Evolutionary conservation across 495 filamentous ascomycete species (phyloP), one percentile per base, ranked within the genome.

Genomic region (Niebla homalea): DNA sequence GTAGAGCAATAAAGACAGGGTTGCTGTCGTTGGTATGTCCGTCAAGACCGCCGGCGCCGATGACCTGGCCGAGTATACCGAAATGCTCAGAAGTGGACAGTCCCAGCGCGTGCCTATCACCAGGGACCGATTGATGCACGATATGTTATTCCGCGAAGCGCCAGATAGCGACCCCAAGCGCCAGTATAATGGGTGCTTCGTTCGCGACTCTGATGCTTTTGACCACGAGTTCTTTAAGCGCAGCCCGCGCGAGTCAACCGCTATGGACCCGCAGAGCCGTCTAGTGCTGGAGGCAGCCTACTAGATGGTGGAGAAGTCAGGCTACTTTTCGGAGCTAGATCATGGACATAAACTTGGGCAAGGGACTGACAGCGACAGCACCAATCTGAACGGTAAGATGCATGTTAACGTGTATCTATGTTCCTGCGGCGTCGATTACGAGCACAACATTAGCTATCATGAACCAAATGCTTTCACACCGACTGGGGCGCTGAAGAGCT

Each of bases 201-300:
- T 78, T 6, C 41, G 57, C 12, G 64, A 71, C 22, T 51, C 53
- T 3, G 70, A 72, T 46, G 57, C 57, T 18, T 77, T 75, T 32
- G 77, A 81, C 45, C 67, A 71, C 41, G 55, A 62, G 14, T 78
- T 80, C 63, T 81, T 78, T 64, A 69, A 66, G 46, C 67, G 59
- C 42, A 67, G 58, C 16, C 62, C 70, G 0, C 60, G 69, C 7
- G 77, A 80, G 56, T 63, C 64, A 0, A 51, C 60, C 18, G 61
- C 65, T 2, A 71, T 70, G 58, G 77, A 78, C 44, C 77, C 75
- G 0, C 72, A 75, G 46, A 72, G 73, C 37, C 62, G 75, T 0
- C 58, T 72, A 0, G 39, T 76, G 1, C 66, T 79, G 2, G 67
- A 78, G 36, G 56, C 62, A 0, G 61, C 67, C 1, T 77, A 78